Conservation (phyloP, 1,284 basidiomycete species). For the Ceratobasidium sp. region DNA sequence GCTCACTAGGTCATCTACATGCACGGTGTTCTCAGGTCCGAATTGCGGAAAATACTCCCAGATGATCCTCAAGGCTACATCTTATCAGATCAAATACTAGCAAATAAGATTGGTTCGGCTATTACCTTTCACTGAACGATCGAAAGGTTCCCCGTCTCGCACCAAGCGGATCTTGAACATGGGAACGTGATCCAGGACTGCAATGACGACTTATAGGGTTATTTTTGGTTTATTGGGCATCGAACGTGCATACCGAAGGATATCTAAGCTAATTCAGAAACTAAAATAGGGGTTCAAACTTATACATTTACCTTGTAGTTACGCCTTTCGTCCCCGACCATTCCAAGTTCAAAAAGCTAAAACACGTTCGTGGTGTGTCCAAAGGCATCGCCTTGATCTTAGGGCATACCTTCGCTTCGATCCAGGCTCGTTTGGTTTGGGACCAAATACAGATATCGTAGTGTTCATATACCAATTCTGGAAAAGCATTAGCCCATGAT, state of each 20-base stretch:
- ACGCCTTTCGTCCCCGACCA: constrained; percentile 68
- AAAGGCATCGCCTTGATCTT: not conserved
- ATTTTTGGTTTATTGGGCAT: not conserved
- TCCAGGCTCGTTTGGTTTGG: constrained; percentile 63
- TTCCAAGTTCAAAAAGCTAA: constrained; percentile 75
- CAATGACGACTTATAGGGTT: constrained; percentile 43
- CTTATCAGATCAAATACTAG: not conserved
- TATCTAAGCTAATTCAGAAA: constrained; percentile 53
- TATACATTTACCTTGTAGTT: constrained; percentile 66
- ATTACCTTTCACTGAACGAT: constrained; percentile 68
- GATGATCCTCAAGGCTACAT: constrained; percentile 76
- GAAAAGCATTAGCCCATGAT: not conserved
- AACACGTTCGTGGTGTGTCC: not conserved
- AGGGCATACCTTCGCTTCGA: constrained; percentile 71
- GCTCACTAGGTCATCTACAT: constrained; percentile 80
- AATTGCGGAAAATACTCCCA: constrained; percentile 85
- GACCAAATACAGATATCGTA: constrained; percentile 89
- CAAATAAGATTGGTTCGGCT: not conserved
- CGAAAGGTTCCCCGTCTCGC: constrained; percentile 73
- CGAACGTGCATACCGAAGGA: constrained; percentile 59
- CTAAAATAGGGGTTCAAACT: constrained; percentile 5
- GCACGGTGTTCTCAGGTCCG: constrained; percentile 69
- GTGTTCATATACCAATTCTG: constrained; percentile 72
- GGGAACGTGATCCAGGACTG: constrained; percentile 80
- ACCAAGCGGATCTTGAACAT: constrained; percentile 89